phyloP scores from a whole-genome alignment of 1,284 basidiomycete species.

The Melanopsichium pennsylvanicum region DNA sequence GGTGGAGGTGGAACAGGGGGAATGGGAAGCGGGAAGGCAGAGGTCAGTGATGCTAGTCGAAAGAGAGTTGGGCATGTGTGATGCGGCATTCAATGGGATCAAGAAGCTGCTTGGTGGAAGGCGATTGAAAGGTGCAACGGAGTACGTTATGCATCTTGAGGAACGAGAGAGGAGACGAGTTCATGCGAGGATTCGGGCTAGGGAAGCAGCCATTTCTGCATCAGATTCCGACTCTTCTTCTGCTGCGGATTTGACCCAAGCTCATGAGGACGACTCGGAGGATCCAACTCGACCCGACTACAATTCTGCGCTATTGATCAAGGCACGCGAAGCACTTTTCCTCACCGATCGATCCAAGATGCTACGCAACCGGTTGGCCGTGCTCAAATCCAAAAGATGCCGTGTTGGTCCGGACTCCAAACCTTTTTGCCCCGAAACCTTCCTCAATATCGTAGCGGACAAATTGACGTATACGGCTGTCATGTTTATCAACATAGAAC shows the following conservation, averaged over 20 bases:
- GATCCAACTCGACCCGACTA: constrained; percentile 71
- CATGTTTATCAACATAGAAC: constrained; percentile 92
- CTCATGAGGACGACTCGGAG: constrained; percentile 67
- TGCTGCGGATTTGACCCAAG: background rate
- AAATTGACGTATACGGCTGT: constrained; percentile 94
- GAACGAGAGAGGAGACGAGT: constrained; percentile 78
- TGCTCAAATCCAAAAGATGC: constrained; percentile 87
- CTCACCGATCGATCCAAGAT: constrained; percentile 82
- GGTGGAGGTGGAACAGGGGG: constrained; percentile 77
- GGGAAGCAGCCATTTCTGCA: constrained; percentile 18
- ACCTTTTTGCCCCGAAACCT: constrained; percentile 92
- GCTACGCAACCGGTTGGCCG: constrained; percentile 81
- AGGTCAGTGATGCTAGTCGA: constrained; percentile 81
- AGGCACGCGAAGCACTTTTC: constrained; percentile 89
- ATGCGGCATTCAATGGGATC: constrained; percentile 84
- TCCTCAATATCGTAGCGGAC: constrained; percentile 94
- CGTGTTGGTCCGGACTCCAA: constrained; percentile 83
- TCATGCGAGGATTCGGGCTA: constrained; percentile 58
- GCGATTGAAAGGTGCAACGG: constrained; percentile 78
- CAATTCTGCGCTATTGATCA: constrained; percentile 73
- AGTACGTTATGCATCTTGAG: constrained; percentile 84
- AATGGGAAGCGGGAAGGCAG: constrained; percentile 87
- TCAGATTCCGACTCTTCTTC: background rate
- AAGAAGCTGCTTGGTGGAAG: constrained; percentile 83
- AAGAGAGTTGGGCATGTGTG: constrained; percentile 83